Percentiles rank a stretch among this genome's conserved stretches.
These are phyloP conservation scores for Scenedesmus sp. DNA, from an alignment of 163 green algal species.

Conservation along the genomic window DNA sequence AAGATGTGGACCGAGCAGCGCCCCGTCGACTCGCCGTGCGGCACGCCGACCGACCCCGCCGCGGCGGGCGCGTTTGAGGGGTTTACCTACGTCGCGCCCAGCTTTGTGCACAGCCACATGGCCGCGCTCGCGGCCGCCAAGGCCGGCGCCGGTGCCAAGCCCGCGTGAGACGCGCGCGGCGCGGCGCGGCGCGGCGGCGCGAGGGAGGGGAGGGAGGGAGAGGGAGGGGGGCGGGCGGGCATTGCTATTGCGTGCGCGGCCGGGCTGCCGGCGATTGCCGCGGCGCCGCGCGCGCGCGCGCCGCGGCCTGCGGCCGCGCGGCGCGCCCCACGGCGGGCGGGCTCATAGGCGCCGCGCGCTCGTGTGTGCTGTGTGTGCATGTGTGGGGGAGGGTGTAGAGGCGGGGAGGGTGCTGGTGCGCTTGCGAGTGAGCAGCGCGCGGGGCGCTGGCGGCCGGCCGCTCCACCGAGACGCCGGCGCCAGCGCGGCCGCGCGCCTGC, in stretches of 20 bases:
- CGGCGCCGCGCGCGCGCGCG: too few relatives aligned
- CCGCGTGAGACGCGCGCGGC: not conserved
- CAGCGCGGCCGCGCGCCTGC: too few relatives aligned
- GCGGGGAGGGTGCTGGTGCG: not conserved
- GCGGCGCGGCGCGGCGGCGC: not conserved
- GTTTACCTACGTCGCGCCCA: conserved; percentile 82
- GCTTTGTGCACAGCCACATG: conserved; percentile 53
- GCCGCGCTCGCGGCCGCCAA: conserved; percentile 3
- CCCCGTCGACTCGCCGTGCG: conserved; percentile 66
- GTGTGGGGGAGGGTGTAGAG: not conserved
- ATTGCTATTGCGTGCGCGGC: not conserved
- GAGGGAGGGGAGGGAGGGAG: not conserved
- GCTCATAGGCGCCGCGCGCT: too few relatives aligned
- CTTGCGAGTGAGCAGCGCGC: too few relatives aligned
- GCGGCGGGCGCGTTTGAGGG: conserved; percentile 64
- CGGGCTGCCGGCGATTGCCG: too few relatives aligned
- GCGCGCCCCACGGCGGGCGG: too few relatives aligned
- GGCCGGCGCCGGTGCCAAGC: not conserved
- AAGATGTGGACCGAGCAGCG: conserved; percentile 78
- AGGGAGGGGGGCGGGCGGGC: conserved; percentile 45
- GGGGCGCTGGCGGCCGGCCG: too few relatives aligned
- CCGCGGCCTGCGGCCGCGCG: too few relatives aligned
- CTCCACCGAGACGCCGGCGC: too few relatives aligned
- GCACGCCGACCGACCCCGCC: conserved; percentile 54
- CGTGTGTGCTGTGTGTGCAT: not conserved